Evolutionary conservation across 1,139 yeast species (phyloP).

Genomic region (Nematodospora anomalae): DNA sequence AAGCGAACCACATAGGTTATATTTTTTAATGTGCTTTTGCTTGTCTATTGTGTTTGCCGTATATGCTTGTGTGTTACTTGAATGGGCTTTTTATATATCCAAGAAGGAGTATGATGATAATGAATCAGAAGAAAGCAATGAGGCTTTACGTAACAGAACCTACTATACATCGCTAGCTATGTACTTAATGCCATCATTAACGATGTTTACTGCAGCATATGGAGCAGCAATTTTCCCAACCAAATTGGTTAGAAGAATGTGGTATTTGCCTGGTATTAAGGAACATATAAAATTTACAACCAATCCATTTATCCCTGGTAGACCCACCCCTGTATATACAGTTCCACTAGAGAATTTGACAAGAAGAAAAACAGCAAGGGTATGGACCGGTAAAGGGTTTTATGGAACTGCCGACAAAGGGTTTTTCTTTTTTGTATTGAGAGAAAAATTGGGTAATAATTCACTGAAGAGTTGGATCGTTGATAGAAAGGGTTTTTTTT

Average conservation of each 20-base stretch:
- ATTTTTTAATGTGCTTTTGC: constrained; percentile 68
- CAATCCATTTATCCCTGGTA: constrained; percentile 74
- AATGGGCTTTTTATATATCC: constrained; percentile 60
- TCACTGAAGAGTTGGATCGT: constrained; percentile 66
- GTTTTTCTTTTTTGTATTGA: constrained; percentile 70
- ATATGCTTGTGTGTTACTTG: constrained; percentile 62
- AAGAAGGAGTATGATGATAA: constrained; percentile 61
- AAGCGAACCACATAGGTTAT: constrained; percentile 79
- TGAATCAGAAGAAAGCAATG: constrained; percentile 39
- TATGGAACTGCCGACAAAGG: constrained; percentile 80
- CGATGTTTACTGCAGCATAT: constrained; percentile 42
- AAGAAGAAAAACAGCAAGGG: constrained; percentile 62
- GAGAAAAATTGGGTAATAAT: constrained; percentile 44
- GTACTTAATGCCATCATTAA: constrained; percentile 37
- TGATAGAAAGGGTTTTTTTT: constrained; percentile 81
- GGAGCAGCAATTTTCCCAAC: constrained; percentile 58
- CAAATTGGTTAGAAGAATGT: constrained; percentile 69
- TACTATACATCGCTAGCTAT: constrained; percentile 33
- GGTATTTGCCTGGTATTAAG: constrained; percentile 64
- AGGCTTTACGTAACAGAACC: constrained; percentile 36
- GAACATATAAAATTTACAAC: constrained; percentile 64
- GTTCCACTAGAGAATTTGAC: constrained; percentile 57
- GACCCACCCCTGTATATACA: constrained; percentile 73
- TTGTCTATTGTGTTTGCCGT: constrained; percentile 66
- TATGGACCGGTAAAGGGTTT: constrained; percentile 85